Evolutionary conservation across 345 rosid species (phyloP).

Genomic region (Linum trigynum): DNA sequence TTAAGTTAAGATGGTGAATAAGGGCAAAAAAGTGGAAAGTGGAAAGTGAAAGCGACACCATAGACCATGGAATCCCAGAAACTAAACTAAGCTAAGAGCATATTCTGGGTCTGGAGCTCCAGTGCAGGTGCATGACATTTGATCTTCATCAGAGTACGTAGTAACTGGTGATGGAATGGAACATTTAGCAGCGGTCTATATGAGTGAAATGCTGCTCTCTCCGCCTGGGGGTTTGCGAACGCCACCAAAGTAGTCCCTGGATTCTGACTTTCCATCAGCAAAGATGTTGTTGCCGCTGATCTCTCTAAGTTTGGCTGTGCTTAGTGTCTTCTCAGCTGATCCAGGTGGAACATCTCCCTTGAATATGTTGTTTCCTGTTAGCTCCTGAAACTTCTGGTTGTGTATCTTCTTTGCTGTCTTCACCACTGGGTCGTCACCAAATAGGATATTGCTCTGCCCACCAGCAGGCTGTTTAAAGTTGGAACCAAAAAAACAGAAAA

Average conservation of each 20-base stretch:
- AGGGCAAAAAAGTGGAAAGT: background rate
- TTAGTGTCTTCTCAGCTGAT: constrained; percentile 17
- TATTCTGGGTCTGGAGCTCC: too few relatives aligned
- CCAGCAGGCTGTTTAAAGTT: constrained; percentile 50
- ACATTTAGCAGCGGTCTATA: background rate
- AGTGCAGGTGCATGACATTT: too few relatives aligned
- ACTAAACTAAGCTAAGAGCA: too few relatives aligned
- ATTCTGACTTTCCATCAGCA: constrained; percentile 19
- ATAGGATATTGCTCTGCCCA: constrained; percentile 62
- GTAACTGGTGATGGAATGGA: background rate
- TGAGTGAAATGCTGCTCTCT: constrained; percentile 19
- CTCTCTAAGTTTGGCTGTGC: constrained; percentile 20
- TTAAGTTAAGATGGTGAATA: background rate
- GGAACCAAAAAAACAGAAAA: background rate
- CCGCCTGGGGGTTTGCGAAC: constrained; percentile 25
- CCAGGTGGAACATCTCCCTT: constrained; percentile 24
- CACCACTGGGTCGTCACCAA: constrained; percentile 45
- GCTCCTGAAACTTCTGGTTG: constrained; percentile 23
- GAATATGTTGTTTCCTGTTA: constrained; percentile 21
- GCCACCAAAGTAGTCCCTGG: constrained; percentile 22
- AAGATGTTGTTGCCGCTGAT: constrained; percentile 24
- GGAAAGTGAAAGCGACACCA: too few relatives aligned
- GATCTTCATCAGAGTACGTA: too few relatives aligned
- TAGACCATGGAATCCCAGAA: background rate
- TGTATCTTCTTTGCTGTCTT: constrained; percentile 19